Conservation (phyloP, 75 land plant species). For the Pinus albicaulis region DNA sequence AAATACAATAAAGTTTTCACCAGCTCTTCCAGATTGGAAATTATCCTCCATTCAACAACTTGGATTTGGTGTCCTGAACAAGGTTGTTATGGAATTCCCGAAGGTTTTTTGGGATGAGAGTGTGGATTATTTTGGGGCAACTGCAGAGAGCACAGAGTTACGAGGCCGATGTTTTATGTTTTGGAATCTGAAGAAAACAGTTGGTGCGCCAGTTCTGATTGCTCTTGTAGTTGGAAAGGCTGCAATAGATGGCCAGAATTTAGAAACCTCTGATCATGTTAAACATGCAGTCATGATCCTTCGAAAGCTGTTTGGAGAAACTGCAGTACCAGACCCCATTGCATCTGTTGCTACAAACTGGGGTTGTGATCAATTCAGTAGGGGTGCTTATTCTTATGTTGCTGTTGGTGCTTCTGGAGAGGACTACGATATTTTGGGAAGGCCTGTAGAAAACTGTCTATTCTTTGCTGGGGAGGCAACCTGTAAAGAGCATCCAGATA, state of each 20-base stretch:
- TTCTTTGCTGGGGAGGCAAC: conserved; percentile 99
- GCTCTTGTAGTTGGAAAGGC: conserved; percentile 96
- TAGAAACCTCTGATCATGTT: conserved; percentile 63
- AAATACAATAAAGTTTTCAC: conserved; percentile 65
- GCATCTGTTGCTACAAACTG: conserved; percentile 91
- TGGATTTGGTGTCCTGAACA: conserved; percentile 95
- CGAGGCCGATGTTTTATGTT: conserved; percentile 97
- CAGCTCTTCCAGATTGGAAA: conserved; percentile 89
- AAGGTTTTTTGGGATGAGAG: conserved; percentile 92
- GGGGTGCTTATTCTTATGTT: conserved; percentile 97
- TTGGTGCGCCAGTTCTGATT: conserved; percentile 91
- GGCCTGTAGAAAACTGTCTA: conserved; percentile 87
- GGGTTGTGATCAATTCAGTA: conserved; percentile 88
- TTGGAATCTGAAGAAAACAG: conserved; percentile 94
- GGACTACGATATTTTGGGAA: conserved; percentile 91
- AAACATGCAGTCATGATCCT: conserved; percentile 74
- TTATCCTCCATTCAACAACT: conserved; percentile 68
- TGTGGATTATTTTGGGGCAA: conserved; percentile 96
- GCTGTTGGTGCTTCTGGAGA: conserved; percentile 78
- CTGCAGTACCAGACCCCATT: conserved; percentile 78
- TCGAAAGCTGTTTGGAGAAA: conserved; percentile 82
- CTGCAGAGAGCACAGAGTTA: conserved; percentile 73
- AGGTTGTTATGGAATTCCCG: conserved; percentile 87
- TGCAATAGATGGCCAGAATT: conserved; percentile 68
- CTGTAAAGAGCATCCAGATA: conserved; percentile 99